Conservation (phyloP, 2,329 filamentous ascomycete genomes). For the Curvularia sp. region DNA sequence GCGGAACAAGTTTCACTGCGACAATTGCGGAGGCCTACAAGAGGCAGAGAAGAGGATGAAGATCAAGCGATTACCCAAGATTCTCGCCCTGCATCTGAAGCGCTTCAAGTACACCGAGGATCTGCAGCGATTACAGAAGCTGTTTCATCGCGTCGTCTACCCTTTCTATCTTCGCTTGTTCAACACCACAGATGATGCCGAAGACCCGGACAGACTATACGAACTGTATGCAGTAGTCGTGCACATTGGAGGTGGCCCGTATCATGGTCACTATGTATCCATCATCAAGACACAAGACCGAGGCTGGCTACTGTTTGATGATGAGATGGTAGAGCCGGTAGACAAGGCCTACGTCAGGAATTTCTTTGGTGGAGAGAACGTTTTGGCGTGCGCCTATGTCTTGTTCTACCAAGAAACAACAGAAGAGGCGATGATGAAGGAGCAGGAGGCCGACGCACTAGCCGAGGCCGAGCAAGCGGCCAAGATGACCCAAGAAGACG, state of each 20-base stretch:
- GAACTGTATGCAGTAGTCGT: constrained; percentile 97
- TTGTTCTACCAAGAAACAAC: constrained; percentile 96
- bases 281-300: constrained; percentile 97
- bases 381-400: constrained; percentile 93
- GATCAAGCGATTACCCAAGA: constrained; percentile 90
- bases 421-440: constrained; percentile 70
- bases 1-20: constrained; percentile 98
- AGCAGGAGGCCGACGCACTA: constrained; percentile 81
- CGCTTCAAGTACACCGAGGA: constrained; percentile 99
- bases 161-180: constrained; percentile 96
- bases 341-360: constrained; percentile 95
- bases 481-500: constrained; percentile 63
- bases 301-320: constrained; percentile 95
- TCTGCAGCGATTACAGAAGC: constrained; percentile 88
- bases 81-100: constrained; percentile 91
- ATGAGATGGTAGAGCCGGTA: constrained; percentile 98
- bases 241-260: constrained; percentile 94
- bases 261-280: constrained; percentile 96
- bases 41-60: constrained; percentile 99
- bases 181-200: constrained; percentile 95
- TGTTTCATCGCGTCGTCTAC: constrained; percentile 96
- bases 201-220: constrained; percentile 91
- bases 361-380: constrained; percentile 88
- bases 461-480: constrained; percentile 48
- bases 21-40: constrained; percentile 93